Percentiles rank a stretch among this genome's conserved stretches.
These are phyloP conservation scores for Daldinia vernicosa DNA, from an alignment of 495 filamentous ascomycete genomes.

Conservation along the genomic window DNA sequence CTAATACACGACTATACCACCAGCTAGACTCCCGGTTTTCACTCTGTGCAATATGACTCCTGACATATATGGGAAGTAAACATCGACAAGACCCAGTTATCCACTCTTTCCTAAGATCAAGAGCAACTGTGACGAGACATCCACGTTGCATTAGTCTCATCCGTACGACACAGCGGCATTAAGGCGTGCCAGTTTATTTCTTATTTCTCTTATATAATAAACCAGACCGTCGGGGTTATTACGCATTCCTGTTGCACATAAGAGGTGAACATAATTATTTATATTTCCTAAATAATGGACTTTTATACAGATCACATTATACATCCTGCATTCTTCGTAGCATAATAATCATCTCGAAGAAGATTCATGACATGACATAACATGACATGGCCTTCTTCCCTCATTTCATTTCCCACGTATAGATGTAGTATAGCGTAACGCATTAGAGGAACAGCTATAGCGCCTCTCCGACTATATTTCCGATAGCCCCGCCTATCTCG, in stretches of 20 bases:
- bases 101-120: too few relatives aligned
- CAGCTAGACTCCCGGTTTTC: too few relatives aligned
- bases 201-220: not conserved
- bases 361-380: not conserved
- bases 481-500: conserved; percentile 68
- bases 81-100: too few relatives aligned
- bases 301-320: conserved; percentile 1
- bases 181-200: too few relatives aligned
- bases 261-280: not conserved
- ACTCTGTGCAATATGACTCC: too few relatives aligned
- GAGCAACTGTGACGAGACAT: too few relatives aligned
- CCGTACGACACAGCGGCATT: too few relatives aligned
- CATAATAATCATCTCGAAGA: not conserved
- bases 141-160: too few relatives aligned
- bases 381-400: not conserved
- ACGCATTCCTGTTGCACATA: not conserved
- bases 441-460: conserved; percentile 3
- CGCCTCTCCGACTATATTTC: conserved; percentile 55
- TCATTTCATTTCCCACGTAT: not conserved
- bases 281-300: not conserved
- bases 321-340: conserved; percentile 1
- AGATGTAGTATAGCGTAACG: not conserved
- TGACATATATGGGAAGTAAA: too few relatives aligned
- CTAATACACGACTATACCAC: too few relatives aligned
- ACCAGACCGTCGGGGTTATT: not conserved